Base-by-base conservation (phyloP, 2,329 filamentous ascomycete genomes). In the Clarireedia hainanense region DNA sequence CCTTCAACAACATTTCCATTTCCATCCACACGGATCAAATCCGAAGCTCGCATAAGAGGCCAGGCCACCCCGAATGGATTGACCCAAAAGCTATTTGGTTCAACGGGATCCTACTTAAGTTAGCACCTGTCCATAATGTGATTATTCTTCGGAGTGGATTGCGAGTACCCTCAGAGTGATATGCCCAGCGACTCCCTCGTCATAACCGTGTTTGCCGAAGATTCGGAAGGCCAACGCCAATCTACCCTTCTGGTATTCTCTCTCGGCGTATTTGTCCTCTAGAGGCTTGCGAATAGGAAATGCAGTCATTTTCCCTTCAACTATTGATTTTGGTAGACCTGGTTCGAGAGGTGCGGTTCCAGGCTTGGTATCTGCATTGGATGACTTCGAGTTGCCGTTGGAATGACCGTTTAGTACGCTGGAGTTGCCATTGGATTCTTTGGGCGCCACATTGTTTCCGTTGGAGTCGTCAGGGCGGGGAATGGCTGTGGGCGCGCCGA, bases 21-120 rank as follows among this genome's bases (percentile, higher is more conserved):
- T 50, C 81, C 74, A 62, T 85, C 75, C 1, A 88, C 84, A 15
- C 78, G 80, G 53, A 88, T 86, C n/a, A 89, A 74, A 60, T 88
- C 83, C 0, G 80, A 84, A 0, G 77, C 75, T 56, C 80, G 84
- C 45, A 88, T 79, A 1, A 67, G 56, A 7, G 66, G 67, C 67
- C 67, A 70, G 2, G 67, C 65, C 17, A 70, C 65, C 15, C 67
- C 68, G 52, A 70, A 69, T 14, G 68, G 68, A 37, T 70, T 70
- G 4, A 69, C 67, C 68, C 68, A 69, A 23, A 69, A 69, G 37
- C 59, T 61, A 5, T 62, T 63, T 17, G 68, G 65, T n/a, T 69
- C 65, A 26, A 69, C 66, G 1, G 68, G 68, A 58, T 69, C 68
- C 67, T 69, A 42, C 52, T 40, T 17, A 14, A 40, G 15, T 40